Percentiles rank a stretch among this genome's conserved stretches.
Conservation (phyloP, 2,329 filamentous ascomycete species). For the Alternaria sp. region DNA sequence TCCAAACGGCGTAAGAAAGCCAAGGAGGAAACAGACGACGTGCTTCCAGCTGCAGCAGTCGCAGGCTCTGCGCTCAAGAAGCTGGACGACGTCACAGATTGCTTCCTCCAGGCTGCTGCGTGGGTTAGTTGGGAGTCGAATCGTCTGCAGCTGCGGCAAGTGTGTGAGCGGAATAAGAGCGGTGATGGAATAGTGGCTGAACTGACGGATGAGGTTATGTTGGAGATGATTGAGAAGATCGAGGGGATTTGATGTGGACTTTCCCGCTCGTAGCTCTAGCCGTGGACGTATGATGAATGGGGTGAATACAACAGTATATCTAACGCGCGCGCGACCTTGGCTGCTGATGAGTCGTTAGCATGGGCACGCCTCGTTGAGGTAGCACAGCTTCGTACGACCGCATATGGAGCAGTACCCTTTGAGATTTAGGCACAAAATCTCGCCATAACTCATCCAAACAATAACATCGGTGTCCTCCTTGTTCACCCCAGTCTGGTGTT, state of each 20-base stretch:
- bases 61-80: slow-evolving; percentile 54
- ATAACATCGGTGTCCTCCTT: neutral
- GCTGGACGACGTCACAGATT: slow-evolving; percentile 82
- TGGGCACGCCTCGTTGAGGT: neutral
- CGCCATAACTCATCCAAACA: neutral
- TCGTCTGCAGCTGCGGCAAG: slow-evolving; percentile 24
- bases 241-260: neutral
- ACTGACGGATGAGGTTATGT: slow-evolving; percentile 10
- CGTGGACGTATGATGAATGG: too few species aligned
- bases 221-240: slow-evolving; percentile 14
- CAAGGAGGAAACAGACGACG: neutral
- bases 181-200: neutral
- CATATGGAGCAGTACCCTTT: fast-evolving
- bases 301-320: neutral
- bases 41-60: neutral
- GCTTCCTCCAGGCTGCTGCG: slow-evolving; percentile 76
- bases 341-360: neutral
- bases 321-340: too few species aligned
- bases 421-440: neutral
- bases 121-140: slow-evolving; percentile 79
- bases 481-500: neutral
- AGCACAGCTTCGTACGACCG: too few species aligned
- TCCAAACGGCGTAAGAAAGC: slow-evolving; percentile 3
- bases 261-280: neutral
- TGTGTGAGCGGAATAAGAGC: neutral